Base-by-base conservation (phyloP, 441 rosid species). In the Geranium incanum region DNA sequence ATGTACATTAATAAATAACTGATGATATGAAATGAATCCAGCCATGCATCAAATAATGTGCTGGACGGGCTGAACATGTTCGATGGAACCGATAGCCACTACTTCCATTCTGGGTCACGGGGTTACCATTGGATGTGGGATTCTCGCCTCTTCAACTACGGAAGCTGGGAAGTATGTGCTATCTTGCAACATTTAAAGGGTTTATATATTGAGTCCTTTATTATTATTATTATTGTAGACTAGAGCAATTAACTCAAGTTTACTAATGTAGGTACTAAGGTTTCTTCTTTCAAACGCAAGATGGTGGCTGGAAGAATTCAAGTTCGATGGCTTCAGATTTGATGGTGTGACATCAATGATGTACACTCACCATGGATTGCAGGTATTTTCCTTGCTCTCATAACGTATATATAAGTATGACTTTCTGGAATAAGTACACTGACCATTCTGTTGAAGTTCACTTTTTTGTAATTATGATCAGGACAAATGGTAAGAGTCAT, bases 91-190 rank as follows among this genome's bases (percentile, higher is more conserved):
- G 98, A 95, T 82, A 68, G 84, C 78, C 99, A 95, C 48, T 95
- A 92, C 80, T 92, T 95, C 82, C 96, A 95, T 86, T 80, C 92
- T 68, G 99, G 99, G 62, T 67, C 91, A 0, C 86, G 85, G 13
- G 99, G 99, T 71, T 80, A 89, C 74, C 99, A 95, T 52, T 92
- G 95, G 98, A 86, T 95, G 95, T 95, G 97, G 99, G 99, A 95
- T 83, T 95, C 98, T 78, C 96, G 98, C 73, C 96, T 95, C 85
- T 95, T 95, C 80, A 95, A 92, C 68, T 90, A 92, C 70, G 99
- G 97, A 75, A 95, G 87, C 82, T 92, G 99, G 99, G 98, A 95
- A 80, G 99, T 92, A 84, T 66, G 67, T 63, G 90, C 15, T 71
- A 13, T 78, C 70, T 57, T 15, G 9, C 0, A 13, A 65, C 72